Conservation (phyloP, 805 yeast genomes). For the Candida boidinii region DNA sequence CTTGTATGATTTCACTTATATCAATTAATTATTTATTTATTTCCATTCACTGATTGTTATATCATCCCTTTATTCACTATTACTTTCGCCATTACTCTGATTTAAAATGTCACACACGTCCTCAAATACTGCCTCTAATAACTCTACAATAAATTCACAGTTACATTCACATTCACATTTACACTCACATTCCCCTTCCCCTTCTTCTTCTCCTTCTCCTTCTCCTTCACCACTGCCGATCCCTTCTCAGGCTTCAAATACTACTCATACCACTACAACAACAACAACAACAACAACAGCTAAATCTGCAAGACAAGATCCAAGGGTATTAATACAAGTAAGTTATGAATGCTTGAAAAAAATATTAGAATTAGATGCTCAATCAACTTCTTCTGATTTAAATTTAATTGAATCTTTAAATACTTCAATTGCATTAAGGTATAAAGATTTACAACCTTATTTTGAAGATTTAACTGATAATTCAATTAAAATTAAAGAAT, state of each 20-base stretch:
- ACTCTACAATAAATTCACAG: no score
- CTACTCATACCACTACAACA: background rate
- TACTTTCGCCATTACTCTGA: no score
- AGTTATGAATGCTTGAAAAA: constrained; percentile 23
- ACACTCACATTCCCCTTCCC: no score
- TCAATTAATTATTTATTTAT: no score
- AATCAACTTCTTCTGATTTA: constrained; percentile 30
- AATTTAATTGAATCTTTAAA: constrained; percentile 45
- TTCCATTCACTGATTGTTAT: no score
- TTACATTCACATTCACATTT: no score
- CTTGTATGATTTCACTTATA: no score
- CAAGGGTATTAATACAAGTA: constrained; percentile 16
- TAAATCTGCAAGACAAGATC: constrained; percentile 15
- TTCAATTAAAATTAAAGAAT: background rate
- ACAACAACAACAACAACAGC: background rate
- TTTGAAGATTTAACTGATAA: constrained; percentile 15
- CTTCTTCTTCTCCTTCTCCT: no score
- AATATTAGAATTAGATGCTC: constrained; percentile 25
- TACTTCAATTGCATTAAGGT: constrained; percentile 49
- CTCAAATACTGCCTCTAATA: no score
- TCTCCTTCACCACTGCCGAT: no score
- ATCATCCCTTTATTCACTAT: no score
- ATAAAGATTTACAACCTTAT: constrained; percentile 36
- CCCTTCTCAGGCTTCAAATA: background rate
- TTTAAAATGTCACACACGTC: no score